Percentiles rank a stretch among this genome's conserved stretches.
These are phyloP conservation scores for Boletus pseudo-olivaceus DNA, from an alignment of 768 basidiomycete genomes.

Conservation along the genomic window DNA sequence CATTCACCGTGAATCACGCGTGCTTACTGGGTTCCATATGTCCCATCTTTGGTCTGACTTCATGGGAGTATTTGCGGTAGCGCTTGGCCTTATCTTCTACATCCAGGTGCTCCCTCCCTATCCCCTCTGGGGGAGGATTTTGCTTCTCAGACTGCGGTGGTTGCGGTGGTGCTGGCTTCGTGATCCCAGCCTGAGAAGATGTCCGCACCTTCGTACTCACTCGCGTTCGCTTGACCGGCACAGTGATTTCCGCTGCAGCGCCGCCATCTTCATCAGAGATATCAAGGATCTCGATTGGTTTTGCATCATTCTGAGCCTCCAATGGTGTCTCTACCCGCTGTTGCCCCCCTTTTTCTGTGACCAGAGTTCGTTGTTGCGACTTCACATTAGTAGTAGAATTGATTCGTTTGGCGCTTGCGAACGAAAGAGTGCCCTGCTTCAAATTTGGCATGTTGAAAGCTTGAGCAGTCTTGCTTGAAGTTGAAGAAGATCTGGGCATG, in stretches of 20 bases:
- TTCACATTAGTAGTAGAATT: constrained; percentile 25
- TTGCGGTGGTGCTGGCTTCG: neutral
- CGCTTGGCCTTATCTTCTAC: constrained; percentile 47
- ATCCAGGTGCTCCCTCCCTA: constrained; percentile 31
- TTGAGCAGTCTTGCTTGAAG: neutral
- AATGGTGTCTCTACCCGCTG: neutral
- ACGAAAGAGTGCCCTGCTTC: constrained; percentile 46
- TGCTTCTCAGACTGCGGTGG: constrained; percentile 7
- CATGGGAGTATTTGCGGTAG: constrained; percentile 50
- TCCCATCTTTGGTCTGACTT: constrained; percentile 52
- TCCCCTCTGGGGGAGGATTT: neutral
- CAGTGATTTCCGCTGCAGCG: neutral
- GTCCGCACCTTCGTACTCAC: constrained; percentile 19
- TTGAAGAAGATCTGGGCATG: neutral
- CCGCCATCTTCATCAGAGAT: constrained; percentile 19
- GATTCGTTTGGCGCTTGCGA: constrained; percentile 46
- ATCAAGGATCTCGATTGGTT: constrained; percentile 4
- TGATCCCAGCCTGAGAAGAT: constrained; percentile 2
- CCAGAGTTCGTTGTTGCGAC: constrained; percentile 7
- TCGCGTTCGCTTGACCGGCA: constrained; percentile 25
- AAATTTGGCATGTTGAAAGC: constrained; percentile 17
- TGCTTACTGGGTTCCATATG: constrained; percentile 55
- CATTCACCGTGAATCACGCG: neutral
- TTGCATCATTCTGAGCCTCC: neutral
- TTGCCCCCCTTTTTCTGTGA: constrained; percentile 9